These are phyloP conservation scores for Mucor velutinosus DNA, from an alignment of 371 early-diverging fungal genomes.

Conservation along the genomic window DNA sequence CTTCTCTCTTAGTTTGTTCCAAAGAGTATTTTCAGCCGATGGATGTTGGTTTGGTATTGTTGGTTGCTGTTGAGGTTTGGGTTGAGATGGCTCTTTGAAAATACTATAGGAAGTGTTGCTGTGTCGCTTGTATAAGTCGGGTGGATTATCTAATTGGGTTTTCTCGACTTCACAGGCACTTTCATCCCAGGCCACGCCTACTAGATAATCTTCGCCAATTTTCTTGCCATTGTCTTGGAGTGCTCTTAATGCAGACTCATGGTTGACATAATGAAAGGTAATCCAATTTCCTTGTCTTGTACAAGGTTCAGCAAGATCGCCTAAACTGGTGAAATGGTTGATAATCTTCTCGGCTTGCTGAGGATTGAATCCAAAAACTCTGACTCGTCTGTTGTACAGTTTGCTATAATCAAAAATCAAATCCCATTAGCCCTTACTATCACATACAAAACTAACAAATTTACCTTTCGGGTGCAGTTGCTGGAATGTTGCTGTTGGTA, in stretches of 20 bases:
- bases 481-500: background rate
- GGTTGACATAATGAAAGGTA: conserved; percentile 33
- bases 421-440: background rate
- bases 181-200: conserved; percentile 28
- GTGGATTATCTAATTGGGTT: background rate
- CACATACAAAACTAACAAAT: background rate
- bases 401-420: background rate
- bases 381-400: conserved; percentile 9
- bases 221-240: conserved; percentile 32
- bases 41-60: background rate
- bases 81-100: background rate
- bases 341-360: conserved; percentile 24
- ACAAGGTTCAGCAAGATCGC: conserved; percentile 31
- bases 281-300: conserved; percentile 41
- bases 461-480: background rate
- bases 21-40: background rate
- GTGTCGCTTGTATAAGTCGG: background rate
- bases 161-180: background rate
- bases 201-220: conserved; percentile 18
- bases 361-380: conserved; percentile 42
- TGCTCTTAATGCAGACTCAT: conserved; percentile 32
- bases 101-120: background rate
- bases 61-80: background rate
- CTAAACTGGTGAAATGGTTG: conserved; percentile 30
- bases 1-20: background rate